Evolutionary conservation across 768 basidiomycete species (phyloP).

Genomic region (Gyrodon lividus): DNA sequence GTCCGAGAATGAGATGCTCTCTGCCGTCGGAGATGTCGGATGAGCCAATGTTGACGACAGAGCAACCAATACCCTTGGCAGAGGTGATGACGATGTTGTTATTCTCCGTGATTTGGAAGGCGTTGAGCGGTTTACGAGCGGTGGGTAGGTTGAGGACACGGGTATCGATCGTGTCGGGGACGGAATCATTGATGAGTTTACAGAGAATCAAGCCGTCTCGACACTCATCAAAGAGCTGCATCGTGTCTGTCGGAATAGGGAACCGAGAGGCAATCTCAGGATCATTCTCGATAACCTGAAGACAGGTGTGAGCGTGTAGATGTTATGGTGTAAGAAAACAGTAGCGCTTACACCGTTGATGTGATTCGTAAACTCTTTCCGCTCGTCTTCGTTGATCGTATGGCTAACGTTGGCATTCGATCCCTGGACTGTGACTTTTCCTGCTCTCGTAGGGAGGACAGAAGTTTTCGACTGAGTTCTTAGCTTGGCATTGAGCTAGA

Average conservation of each 20-base stretch:
- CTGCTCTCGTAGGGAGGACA: conserved; percentile 63
- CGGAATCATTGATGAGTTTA: conserved; percentile 99
- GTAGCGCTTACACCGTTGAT: conserved; percentile 80
- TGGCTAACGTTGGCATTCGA: conserved; percentile 95
- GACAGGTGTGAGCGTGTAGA: conserved; percentile 8
- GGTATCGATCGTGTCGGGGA: conserved; percentile 97
- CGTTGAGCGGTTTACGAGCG: conserved; percentile 81
- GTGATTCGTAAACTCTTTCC: conserved; percentile 95
- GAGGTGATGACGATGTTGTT: conserved; percentile 99
- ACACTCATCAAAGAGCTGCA: conserved; percentile 98
- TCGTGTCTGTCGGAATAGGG: conserved; percentile 93
- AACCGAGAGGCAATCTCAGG: conserved; percentile 76
- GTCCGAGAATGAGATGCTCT: conserved; percentile 94
- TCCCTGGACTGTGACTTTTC: conserved; percentile 92
- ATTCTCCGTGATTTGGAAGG: conserved; percentile 99
- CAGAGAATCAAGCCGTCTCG: conserved; percentile 94
- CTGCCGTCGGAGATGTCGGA: conserved; percentile 88
- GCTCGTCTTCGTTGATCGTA: conserved; percentile 96
- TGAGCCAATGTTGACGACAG: conserved; percentile 97
- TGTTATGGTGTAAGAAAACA: background rate
- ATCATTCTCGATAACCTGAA: conserved; percentile 88
- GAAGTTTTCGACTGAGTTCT: conserved; percentile 45
- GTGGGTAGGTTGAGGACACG: conserved; percentile 94
- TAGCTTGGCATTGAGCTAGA: conserved; percentile 80
- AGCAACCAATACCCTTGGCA: conserved; percentile 96